Evolutionary conservation across 345 rosid genomes (phyloP).

Genomic region (Eucalyptus melliodora): DNA sequence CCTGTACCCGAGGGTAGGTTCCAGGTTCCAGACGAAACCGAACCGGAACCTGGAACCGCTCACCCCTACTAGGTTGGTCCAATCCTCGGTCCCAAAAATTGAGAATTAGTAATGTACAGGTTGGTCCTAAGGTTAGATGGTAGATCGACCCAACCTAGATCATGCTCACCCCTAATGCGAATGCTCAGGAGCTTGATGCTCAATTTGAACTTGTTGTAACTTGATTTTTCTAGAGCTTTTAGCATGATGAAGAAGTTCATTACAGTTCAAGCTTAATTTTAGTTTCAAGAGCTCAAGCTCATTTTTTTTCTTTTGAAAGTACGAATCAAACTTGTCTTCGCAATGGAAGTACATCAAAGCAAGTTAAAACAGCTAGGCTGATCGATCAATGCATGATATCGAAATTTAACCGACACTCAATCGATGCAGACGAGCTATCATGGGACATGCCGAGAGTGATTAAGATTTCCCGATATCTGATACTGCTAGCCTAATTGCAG

Average conservation of each 20-base stretch:
- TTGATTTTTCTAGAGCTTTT: too few species aligned
- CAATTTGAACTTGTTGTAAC: too few species aligned
- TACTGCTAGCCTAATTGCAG: too few species aligned
- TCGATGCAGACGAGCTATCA: too few species aligned
- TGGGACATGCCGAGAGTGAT: too few species aligned
- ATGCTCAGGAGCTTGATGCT: too few species aligned
- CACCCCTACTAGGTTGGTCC: accelerated
- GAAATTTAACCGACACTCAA: too few species aligned
- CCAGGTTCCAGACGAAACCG: too few species aligned
- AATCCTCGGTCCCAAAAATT: accelerated
- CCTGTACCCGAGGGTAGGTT: too few species aligned
- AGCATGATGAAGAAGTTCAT: background rate
- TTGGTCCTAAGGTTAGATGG: accelerated
- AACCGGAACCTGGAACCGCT: too few species aligned
- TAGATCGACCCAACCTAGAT: accelerated
- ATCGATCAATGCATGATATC: background rate
- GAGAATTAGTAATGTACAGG: accelerated
- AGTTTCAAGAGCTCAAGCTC: background rate
- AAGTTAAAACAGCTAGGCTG: background rate
- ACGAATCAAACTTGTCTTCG: background rate
- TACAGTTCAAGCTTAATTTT: background rate
- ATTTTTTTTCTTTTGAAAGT: background rate
- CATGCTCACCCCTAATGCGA: too few species aligned
- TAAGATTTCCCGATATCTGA: too few species aligned
- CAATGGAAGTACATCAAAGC: background rate